Conservation (phyloP, 1,284 basidiomycete species). For the Fistulina hepatica region DNA sequence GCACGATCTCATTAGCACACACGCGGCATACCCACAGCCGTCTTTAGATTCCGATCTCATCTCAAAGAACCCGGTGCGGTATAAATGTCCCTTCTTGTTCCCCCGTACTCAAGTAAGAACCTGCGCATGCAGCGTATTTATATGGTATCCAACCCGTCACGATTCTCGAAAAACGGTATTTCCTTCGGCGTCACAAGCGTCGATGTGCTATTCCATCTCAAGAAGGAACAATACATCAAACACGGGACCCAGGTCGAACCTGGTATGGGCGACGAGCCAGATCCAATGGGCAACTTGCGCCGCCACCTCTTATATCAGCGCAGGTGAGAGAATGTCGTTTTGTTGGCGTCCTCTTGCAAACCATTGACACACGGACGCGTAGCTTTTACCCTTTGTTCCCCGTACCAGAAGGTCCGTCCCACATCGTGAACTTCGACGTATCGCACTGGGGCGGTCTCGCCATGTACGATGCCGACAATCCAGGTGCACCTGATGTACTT, state of each 20-base stretch:
- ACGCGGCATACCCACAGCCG: conserved; percentile 83
- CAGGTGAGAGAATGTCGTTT: conserved; percentile 57
- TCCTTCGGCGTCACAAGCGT: conserved; percentile 72
- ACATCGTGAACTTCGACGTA: conserved; percentile 81
- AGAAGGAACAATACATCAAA: conserved; percentile 74
- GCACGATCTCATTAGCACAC: conserved; percentile 69
- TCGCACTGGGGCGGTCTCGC: conserved; percentile 55
- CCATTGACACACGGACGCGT: conserved; percentile 5
- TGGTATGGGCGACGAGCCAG: no score
- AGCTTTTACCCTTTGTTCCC: conserved; percentile 97
- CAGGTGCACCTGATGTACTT: conserved; percentile 66
- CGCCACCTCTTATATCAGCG: conserved; percentile 83
- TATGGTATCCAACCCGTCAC: conserved; percentile 79
- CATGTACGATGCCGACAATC: conserved; percentile 31
- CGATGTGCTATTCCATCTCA: conserved; percentile 83
- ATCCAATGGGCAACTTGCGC: conserved; percentile 70
- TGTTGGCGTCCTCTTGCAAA: no score
- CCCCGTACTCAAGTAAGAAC: background rate
- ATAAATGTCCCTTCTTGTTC: background rate
- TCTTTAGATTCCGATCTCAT: conserved; percentile 44
- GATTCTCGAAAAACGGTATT: conserved; percentile 79
- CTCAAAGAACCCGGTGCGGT: conserved; percentile 35
- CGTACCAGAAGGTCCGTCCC: conserved; percentile 56
- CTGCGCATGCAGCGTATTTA: conserved; percentile 47
- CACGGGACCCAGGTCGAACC: no score